Conservation (phyloP, 2,329 filamentous ascomycete species). For the Calonectria pseudoturangicola region DNA sequence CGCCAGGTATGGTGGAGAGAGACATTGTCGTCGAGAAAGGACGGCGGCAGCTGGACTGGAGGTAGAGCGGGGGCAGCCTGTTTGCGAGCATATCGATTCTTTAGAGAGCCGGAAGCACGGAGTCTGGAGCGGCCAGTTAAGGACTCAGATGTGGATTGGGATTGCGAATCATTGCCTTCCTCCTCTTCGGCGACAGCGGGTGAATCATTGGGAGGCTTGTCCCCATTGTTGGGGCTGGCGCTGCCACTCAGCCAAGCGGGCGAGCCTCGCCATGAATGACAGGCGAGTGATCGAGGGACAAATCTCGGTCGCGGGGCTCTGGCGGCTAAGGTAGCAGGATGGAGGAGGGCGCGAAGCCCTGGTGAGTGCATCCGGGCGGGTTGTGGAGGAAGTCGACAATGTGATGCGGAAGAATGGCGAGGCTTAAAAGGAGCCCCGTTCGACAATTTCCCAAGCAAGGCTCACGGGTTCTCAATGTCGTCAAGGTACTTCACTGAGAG, state of each 20-base stretch:
- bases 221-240: slow-evolving; percentile 48
- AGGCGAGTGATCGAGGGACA: slow-evolving; percentile 47
- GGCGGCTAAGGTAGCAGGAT: slow-evolving; percentile 53
- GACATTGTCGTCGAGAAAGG: slow-evolving; percentile 74
- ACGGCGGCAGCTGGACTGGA: slow-evolving; percentile 72
- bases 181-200: slow-evolving; percentile 52
- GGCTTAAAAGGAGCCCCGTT: slow-evolving; percentile 45
- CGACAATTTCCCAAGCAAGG: slow-evolving; percentile 44
- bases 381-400: slow-evolving; percentile 35
- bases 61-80: slow-evolving; percentile 65
- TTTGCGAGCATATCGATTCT: slow-evolving; percentile 58
- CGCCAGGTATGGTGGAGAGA: slow-evolving; percentile 50
- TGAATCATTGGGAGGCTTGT: slow-evolving; percentile 56
- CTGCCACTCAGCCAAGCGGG: slow-evolving; percentile 45
- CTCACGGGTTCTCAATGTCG: slow-evolving; percentile 19
- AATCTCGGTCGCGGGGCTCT: slow-evolving; percentile 50
- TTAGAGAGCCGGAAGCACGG: slow-evolving; percentile 52
- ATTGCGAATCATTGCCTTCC: slow-evolving; percentile 41
- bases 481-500: slow-evolving; percentile 32
- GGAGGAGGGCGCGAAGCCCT: slow-evolving; percentile 56
- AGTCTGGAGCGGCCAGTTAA: slow-evolving; percentile 54
- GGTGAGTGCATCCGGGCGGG: slow-evolving; percentile 57
- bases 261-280: slow-evolving; percentile 43
- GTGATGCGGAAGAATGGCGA: slow-evolving; percentile 35
- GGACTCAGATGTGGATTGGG: slow-evolving; percentile 54